phyloP scores from a whole-genome alignment of 2,329 filamentous ascomycete species.

The Hypoxylon sp. region DNA sequence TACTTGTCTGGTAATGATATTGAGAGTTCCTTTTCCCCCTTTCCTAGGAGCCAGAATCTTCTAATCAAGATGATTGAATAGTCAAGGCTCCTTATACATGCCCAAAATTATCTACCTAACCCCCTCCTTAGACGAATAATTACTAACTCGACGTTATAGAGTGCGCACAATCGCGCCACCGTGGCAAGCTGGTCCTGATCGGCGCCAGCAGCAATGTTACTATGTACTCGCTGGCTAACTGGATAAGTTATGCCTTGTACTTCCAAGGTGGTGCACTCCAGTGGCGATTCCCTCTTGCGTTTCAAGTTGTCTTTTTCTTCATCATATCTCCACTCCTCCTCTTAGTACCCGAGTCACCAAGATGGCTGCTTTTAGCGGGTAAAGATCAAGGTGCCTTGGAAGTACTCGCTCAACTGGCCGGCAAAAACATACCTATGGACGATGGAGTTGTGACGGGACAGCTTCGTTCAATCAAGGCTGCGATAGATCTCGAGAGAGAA shows the following conservation, averaged over 20 bases:
- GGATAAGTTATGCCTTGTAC: slow-evolving; percentile 62
- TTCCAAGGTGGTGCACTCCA: slow-evolving; percentile 54
- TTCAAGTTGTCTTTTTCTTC: slow-evolving; percentile 59
- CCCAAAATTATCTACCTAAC: too few relatives aligned
- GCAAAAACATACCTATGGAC: slow-evolving; percentile 47
- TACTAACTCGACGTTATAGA: slow-evolving; percentile 25
- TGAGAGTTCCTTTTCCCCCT: too few relatives aligned
- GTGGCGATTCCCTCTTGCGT: slow-evolving; percentile 56
- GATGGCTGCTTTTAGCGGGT: slow-evolving; percentile 67
- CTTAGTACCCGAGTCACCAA: slow-evolving; percentile 54
- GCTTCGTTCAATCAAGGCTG: slow-evolving; percentile 56
- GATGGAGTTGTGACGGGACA: slow-evolving; percentile 53
- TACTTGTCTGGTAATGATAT: slow-evolving; percentile 39
- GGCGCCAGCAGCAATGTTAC: slow-evolving; percentile 55
- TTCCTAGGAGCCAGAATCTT: too few relatives aligned
- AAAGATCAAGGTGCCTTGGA: slow-evolving; percentile 61
- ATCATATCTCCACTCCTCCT: slow-evolving; percentile 53
- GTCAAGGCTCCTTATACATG: too few relatives aligned
- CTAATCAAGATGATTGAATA: too few relatives aligned
- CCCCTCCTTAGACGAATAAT: too few relatives aligned
- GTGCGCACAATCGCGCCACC: slow-evolving; percentile 49
- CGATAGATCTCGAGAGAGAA: slow-evolving; percentile 56
- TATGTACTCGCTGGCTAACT: slow-evolving; percentile 63
- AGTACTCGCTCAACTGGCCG: slow-evolving; percentile 71
- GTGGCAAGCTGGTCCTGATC: slow-evolving; percentile 50